Evolutionary conservation across 1,139 yeast genomes (phyloP).

Genomic region (Debaryomyces sp.): DNA sequence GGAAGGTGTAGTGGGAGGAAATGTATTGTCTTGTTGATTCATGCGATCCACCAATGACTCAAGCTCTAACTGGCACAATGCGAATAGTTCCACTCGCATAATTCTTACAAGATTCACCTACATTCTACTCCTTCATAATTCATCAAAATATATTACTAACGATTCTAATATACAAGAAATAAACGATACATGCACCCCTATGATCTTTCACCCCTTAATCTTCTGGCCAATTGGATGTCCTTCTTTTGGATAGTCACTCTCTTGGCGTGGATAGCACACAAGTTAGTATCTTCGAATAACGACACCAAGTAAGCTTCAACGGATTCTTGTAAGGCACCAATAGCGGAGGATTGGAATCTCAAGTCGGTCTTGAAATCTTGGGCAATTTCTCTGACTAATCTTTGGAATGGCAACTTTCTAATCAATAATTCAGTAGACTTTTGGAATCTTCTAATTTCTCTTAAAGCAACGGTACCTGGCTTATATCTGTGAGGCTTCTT

Average conservation of each 20-base stretch:
- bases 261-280: constrained; percentile 99
- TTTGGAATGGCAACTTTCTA: constrained; percentile 98
- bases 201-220: constrained; percentile 97
- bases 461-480: constrained; percentile 99
- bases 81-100: neutral
- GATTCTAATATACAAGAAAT: constrained; percentile 7
- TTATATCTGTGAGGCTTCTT: constrained; percentile 99
- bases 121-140: neutral
- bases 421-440: constrained; percentile 94
- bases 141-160: constrained; percentile 1
- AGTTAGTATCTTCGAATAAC: constrained; percentile 92
- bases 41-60: neutral
- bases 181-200: constrained; percentile 25
- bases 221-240: constrained; percentile 98
- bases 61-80: neutral
- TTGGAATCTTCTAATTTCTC: constrained; percentile 99
- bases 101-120: neutral
- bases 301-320: constrained; percentile 95
- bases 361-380: constrained; percentile 97
- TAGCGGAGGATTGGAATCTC: constrained; percentile 97
- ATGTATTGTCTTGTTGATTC: neutral
- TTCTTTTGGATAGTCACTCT: constrained; percentile 99
- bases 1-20: neutral
- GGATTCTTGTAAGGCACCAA: constrained; percentile 98
- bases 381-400: constrained; percentile 96